phyloP scores from a whole-genome alignment of 805 yeast genomes.

The Ogataea henricii region DNA sequence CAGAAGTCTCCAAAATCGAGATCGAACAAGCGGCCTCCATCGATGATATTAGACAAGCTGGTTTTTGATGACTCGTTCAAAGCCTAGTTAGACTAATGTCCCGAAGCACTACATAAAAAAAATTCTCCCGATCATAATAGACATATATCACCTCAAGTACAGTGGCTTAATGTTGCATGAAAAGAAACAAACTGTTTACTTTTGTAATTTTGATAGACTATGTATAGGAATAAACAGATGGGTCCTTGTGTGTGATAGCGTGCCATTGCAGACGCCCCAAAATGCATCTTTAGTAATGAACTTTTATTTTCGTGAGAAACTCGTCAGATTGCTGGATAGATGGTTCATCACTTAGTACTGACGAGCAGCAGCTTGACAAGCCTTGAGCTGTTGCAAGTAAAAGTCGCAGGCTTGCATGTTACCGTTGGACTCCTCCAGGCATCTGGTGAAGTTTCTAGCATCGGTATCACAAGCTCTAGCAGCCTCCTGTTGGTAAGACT shows the following conservation, averaged over 20 bases:
- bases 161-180: no score
- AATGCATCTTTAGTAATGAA: neutral
- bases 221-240: constrained; percentile 13
- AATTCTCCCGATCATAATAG: no score
- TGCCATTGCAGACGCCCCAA: neutral
- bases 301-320: no score
- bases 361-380: constrained; percentile 92
- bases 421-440: constrained; percentile 91
- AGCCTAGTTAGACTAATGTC: no score
- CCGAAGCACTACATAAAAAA: no score
- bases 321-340: no score
- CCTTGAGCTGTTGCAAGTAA: constrained; percentile 95
- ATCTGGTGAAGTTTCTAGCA: constrained; percentile 93
- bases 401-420: constrained; percentile 96
- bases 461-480: constrained; percentile 79
- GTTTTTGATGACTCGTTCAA: constrained; percentile 21
- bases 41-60: constrained; percentile 41
- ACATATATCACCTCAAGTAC: no score
- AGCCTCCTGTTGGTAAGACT: constrained; percentile 42
- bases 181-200: neutral
- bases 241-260: neutral
- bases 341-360: constrained; percentile 59
- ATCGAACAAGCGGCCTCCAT: constrained; percentile 38
- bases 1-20: neutral
- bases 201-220: constrained; percentile 7